Evolutionary conservation across 2,329 filamentous ascomycete genomes (phyloP).

Genomic region (Fusarium camptoceras): DNA sequence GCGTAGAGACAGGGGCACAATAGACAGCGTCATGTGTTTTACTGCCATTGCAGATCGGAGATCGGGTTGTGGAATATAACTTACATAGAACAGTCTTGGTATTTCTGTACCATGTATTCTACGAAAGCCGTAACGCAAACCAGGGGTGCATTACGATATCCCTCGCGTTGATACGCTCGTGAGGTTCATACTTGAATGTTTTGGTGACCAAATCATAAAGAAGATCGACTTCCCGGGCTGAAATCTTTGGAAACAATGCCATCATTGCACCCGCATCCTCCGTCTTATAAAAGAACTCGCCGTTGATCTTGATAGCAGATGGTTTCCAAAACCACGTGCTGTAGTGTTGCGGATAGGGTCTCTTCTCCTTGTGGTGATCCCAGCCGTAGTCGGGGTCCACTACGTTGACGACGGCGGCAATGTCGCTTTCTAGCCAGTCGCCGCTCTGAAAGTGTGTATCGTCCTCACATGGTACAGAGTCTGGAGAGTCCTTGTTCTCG

Average conservation of each 20-base stretch:
- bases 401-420: background rate
- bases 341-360: background rate
- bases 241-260: slow-evolving; percentile 14
- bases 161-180: background rate
- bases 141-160: slow-evolving; percentile 26
- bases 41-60: background rate
- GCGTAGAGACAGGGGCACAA: background rate
- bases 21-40: background rate
- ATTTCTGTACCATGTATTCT: background rate
- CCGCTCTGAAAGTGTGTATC: rapidly evolving
- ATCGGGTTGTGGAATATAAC: background rate
- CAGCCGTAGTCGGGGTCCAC: background rate
- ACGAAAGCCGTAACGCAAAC: background rate
- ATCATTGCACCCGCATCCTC: background rate
- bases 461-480: background rate
- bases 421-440: background rate
- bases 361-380: background rate
- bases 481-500: background rate
- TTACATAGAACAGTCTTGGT: background rate
- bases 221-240: slow-evolving; percentile 5
- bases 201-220: slow-evolving; percentile 22
- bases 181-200: slow-evolving; percentile 26
- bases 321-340: background rate
- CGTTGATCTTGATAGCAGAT: background rate
- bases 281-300: background rate